Conservation (phyloP, 2,329 filamentous ascomycete genomes). For the Aureobasidium sp. region DNA sequence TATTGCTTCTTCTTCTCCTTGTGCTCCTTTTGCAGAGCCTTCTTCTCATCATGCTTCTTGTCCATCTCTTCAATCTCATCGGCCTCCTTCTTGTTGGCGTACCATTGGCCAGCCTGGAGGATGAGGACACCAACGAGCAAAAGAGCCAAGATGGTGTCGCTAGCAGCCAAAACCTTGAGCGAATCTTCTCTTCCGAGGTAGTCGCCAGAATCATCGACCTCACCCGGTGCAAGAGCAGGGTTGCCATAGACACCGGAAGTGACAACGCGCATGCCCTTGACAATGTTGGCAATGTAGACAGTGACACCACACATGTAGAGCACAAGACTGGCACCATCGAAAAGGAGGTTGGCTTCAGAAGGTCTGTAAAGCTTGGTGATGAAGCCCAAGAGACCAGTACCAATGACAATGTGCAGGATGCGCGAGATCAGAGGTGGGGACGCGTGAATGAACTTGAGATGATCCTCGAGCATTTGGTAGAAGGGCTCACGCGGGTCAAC, state of each 20-base stretch:
- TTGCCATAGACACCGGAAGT: constrained; percentile 61
- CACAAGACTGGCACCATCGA: constrained; percentile 68
- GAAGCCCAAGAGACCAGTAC: constrained; percentile 79
- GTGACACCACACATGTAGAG: constrained; percentile 80
- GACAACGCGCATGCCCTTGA: constrained; percentile 85
- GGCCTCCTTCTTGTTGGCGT: constrained; percentile 87
- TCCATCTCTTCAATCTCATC: constrained; percentile 67
- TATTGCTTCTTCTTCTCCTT: constrained; percentile 27
- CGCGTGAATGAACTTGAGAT: constrained; percentile 85
- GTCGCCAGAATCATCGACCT: constrained; percentile 45
- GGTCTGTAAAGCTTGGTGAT: constrained; percentile 92
- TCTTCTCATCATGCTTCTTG: constrained; percentile 45
- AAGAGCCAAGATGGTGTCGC: constrained; percentile 91
- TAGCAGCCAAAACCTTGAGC: constrained; percentile 82
- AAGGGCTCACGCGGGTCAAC: constrained; percentile 49
- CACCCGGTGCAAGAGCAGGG: constrained; percentile 31
- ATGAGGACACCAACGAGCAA: constrained; percentile 88
- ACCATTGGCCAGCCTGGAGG: constrained; percentile 95
- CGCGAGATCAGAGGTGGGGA: constrained; percentile 87
- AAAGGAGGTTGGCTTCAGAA: constrained; percentile 89
- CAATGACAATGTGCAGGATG: constrained; percentile 89
- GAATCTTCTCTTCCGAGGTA: constrained; percentile 80
- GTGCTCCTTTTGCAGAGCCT: constrained; percentile 33
- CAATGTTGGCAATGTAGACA: constrained; percentile 92
- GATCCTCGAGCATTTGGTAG: constrained; percentile 78